Evolutionary conservation across 306 rosid species (phyloP), one percentile per base, ranked within the genome.

Genomic region (Dryas drummondii): DNA sequence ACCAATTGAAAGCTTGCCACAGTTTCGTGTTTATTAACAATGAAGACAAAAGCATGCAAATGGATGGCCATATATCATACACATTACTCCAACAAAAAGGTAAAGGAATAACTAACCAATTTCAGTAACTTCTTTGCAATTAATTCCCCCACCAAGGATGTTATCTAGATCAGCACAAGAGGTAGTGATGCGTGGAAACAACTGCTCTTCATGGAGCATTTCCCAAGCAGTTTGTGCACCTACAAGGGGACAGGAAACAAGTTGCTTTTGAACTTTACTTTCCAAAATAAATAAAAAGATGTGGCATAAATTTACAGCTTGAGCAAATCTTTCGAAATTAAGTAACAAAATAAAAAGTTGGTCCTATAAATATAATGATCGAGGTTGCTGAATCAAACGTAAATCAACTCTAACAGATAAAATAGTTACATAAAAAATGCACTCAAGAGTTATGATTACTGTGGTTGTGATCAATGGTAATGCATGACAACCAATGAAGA

Each of bases 171-270:
- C 99, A 6, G 13, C 78, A 79, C 92, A 94, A 48, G 97, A 94
- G 16, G 99, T 92, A 61, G 91, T 86, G 76, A 94, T 85, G 75
- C 71, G 79, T 11, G 88, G 81, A 77, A 82, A 71, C 53, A 85
- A 81, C 49, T 79, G 81, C 80, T 94, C 97, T 73, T 91, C 97
- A 59, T 85, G 90, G 65, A 90, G 90, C 92, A 94, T 86, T 67
- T 88, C 91, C 97, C 99, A 92, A 44, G 99, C 97, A 76, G 88
- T 92, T 87, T 89, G 93, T 22, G 87, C 96, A 82, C 92, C 96
- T 94, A 65, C 64, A 5, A 82, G 15, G 57, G 67, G 64, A 72
- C 14, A 32, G 68, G 27, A 79, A 47, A 59, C 50, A 53, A 51
- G 8, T 47, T 22, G 47, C 7, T 62, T 52, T 17, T 47, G 12